These are phyloP conservation scores for Aspergillus luchuensis DNA, from an alignment of 2,329 filamentous ascomycete species.

Conservation along the genomic window DNA sequence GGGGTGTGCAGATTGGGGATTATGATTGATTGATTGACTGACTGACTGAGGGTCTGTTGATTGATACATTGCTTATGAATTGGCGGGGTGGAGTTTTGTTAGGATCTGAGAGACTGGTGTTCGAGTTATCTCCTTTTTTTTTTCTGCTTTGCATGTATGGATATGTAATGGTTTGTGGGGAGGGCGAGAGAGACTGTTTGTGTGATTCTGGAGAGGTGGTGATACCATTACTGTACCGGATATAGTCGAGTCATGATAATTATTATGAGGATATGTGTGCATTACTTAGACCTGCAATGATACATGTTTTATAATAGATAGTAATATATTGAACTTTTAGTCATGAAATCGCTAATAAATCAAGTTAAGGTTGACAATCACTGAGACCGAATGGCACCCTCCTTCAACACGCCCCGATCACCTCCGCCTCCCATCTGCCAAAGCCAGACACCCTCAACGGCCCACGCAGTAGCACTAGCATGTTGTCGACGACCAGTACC, in stretches of 20 bases:
- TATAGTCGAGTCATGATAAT: no score
- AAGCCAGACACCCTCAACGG: slow-evolving; percentile 86
- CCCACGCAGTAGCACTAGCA: slow-evolving; percentile 78
- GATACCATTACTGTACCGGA: no score
- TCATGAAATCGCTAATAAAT: no score
- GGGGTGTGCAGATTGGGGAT: slow-evolving; percentile 38
- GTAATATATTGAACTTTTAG: no score
- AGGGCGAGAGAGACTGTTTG: background rate
- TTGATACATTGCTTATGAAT: slow-evolving; percentile 2
- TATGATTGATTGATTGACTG: slow-evolving; percentile 4
- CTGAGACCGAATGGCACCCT: slow-evolving; percentile 32
- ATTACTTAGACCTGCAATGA: background rate
- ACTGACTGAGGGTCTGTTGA: no score
- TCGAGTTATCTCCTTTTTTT: background rate
- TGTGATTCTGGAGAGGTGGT: background rate
- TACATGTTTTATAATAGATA: background rate
- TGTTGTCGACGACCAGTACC: slow-evolving; percentile 55
- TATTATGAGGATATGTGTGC: no score
- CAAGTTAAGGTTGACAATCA: slow-evolving; percentile 9
- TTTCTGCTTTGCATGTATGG: background rate
- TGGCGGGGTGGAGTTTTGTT: background rate
- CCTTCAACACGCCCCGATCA: slow-evolving; percentile 44
- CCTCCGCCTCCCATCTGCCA: slow-evolving; percentile 70
- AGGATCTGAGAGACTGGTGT: no score
- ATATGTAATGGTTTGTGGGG: no score